Evolutionary conservation across 306 rosid genomes (phyloP), one percentile per base, ranked within the genome.

Genomic region (Cicer arietinum): DNA sequence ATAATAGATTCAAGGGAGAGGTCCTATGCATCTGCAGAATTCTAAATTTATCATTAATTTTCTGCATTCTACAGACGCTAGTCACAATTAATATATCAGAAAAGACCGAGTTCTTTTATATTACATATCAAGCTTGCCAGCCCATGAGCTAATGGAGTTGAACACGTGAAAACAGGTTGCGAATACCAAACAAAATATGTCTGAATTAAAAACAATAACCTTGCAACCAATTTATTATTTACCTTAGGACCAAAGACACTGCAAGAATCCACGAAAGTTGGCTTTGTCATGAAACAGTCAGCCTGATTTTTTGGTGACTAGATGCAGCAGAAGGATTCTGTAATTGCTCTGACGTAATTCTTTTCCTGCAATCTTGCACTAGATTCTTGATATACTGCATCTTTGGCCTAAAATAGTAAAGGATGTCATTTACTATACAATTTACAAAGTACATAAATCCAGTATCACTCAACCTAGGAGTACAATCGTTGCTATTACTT

Each of bases 181-280:
- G 30, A 18, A 8, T 4, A 54, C 12, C 20, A 54, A 54, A 54
- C 61, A 9, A 56, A 56, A 56, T 54, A 18, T 18, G n/a, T 56
- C 3, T 8, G 20, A 56, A 56, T 3, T 10, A 22, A 20, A 56
- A 56, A 20, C 61, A 56, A 57, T 22, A 57, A 22, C 40, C 16
- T 14, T 22, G 9, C 58, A 65, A 57, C n/a, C 25, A 18, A 73
- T 60, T 17, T 50, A 62, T 64, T 17, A 45, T 42, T 56, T 87
- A 94, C 97, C 97, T 88, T 74, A 11, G 92, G 84, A 79, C 97
- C 98, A 82, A 94, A 94, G 56, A 73, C 81, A 74, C 98, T 91
- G 69, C 97, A 84, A 72, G 97, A 91, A 81, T 86, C 96, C 78
- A 91, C 56, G 69, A 94, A 87, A 81, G 87, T 75, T 63, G 96